Evolutionary conservation across 352 stramenopile genomes (phyloP), one percentile per base, ranked within the genome.

Genomic region (Pythium rhizo-oryzae): DNA sequence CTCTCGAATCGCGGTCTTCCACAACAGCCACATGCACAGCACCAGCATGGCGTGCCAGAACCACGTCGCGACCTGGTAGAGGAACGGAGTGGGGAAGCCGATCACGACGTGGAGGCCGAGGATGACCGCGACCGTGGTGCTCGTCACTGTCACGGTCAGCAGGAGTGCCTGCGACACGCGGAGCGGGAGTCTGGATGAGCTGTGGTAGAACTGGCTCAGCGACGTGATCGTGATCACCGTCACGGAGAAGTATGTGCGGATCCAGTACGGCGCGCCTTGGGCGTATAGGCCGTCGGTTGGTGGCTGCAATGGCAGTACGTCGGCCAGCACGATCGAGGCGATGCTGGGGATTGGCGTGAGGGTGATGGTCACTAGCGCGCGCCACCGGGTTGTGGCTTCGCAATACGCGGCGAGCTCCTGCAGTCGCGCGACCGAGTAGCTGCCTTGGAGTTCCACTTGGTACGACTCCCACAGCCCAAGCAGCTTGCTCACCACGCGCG

Each of bases 21-120:
- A 63, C 8, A 58, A 19, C 51, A 44, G 6, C 33, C 12, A 72
- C n/a, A 65, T 30, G 1, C 2, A 15, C 1, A 44, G 6, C 9
- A 44, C 39, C 21, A 79, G 33, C 47, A 70, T 49, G 33, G 70
- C 67, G 41, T 75, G 69, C 16, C 70, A 73, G 39, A 74, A 67
- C 0, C 44, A 21, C 8, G 71, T 70, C 1, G 59, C 68, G 23
- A 80, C 35, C 9, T 78, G 64, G 2, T 80, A 72, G 4, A 54
- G 18, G 41, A 68, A 68, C 11, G 50, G 61, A 15, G 43, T 52
- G 1, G 61, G 61, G 25, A 68, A 68, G 41, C 61, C 61, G 19
- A 68, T 30, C 19, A 68, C 12, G 3, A 61, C 8, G 15, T 52
- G 25, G 33, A 55, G 33, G 1, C 41, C 21, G 15, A 61, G 30